A percentile compares a stretch with the other conserved stretches of the same genome.
These are phyloP conservation scores for Gentiana dahurica DNA, from an alignment of 257 asterid species.

Conservation along the genomic window DNA sequence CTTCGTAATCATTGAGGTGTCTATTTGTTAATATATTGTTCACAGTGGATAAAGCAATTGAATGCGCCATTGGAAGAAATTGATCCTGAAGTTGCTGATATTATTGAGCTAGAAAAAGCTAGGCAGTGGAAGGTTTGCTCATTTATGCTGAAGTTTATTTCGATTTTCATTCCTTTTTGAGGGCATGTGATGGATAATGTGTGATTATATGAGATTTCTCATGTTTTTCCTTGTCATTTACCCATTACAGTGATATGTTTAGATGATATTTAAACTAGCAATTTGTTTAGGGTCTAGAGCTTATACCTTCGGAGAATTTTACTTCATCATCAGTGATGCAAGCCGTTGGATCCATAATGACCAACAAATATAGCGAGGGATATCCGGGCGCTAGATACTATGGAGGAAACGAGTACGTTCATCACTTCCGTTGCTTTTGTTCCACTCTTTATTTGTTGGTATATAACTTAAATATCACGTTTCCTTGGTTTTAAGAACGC, in stretches of 20 bases:
- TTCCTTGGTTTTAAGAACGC: not conserved
- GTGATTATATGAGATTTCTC: not conserved
- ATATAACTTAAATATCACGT: too few relatives aligned
- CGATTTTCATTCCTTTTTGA: not conserved
- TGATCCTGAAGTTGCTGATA: constrained; percentile 83
- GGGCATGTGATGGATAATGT: not conserved
- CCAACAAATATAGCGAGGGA: constrained; percentile 93
- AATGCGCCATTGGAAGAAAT: constrained; percentile 69
- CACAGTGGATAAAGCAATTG: constrained; percentile 75
- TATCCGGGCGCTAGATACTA: constrained; percentile 98
- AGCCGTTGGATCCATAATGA: constrained; percentile 98
- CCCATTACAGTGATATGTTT: constrained; percentile 1
- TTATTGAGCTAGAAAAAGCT: constrained; percentile 86
- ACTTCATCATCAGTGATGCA: constrained; percentile 92
- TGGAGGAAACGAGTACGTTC: constrained; percentile 88
- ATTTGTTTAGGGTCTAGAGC: constrained; percentile 57
- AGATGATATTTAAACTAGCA: not conserved
- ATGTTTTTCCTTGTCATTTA: not conserved
- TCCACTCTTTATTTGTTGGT: too few relatives aligned
- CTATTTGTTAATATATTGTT: constrained; percentile 4
- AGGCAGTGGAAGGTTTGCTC: constrained; percentile 86
- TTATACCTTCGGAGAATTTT: constrained; percentile 90
- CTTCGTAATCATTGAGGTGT: constrained; percentile 10
- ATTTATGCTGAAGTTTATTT: not conserved
- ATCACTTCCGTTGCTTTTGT: too few relatives aligned